Conservation (phyloP, 345 rosid species). For the Dipteronia dyeriana region DNA sequence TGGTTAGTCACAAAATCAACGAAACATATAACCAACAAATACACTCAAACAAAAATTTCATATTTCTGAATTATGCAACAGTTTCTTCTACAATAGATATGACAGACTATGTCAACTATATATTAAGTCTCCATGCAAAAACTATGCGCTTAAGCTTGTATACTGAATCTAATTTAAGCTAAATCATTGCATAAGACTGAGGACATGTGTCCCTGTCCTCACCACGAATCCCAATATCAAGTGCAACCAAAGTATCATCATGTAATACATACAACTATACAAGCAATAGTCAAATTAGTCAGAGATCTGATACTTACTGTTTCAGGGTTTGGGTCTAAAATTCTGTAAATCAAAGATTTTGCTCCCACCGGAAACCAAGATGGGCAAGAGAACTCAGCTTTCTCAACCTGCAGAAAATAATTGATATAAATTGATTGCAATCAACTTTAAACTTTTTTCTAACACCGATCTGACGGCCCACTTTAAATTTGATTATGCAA, state of each 20-base stretch:
- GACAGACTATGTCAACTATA: neutral
- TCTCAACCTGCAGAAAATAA: conserved; percentile 65
- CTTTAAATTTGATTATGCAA: neutral
- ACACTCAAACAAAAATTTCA: neutral
- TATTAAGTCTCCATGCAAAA: neutral
- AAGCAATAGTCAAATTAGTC: neutral
- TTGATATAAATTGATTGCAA: neutral
- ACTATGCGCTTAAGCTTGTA: conserved; percentile 5
- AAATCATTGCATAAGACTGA: neutral
- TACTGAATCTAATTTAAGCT: neutral
- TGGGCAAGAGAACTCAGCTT: conserved; percentile 84
- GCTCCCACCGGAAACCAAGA: conserved; percentile 90
- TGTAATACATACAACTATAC: neutral
- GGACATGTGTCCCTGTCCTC: conserved; percentile 9
- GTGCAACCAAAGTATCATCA: conserved; percentile 10
- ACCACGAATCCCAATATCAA: neutral
- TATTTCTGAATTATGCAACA: neutral
- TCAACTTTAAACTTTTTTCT: conserved; percentile 4
- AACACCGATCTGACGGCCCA: neutral
- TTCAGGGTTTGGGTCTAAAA: conserved; percentile 89
- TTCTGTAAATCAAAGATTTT: conserved; percentile 72
- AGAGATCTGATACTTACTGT: conserved; percentile 52
- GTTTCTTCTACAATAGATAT: neutral
- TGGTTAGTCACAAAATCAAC: neutral
- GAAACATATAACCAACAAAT: neutral